phyloP scores from a whole-genome alignment of 1,284 basidiomycete species.

The Stereum hirsutum region DNA sequence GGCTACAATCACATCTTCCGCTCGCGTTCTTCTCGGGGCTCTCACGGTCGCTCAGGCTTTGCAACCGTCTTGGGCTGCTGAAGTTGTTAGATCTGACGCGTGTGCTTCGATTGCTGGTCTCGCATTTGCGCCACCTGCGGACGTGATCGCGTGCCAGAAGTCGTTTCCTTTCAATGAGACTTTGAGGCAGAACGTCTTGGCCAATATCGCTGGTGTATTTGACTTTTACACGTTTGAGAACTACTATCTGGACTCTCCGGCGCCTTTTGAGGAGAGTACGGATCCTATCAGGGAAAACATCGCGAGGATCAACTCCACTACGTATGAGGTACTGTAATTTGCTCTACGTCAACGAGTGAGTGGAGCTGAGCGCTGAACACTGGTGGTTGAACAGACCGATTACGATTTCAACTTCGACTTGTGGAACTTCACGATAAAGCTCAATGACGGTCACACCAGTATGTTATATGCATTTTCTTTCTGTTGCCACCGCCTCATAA shows the following conservation, averaged over 20 bases:
- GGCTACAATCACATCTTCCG: too few species aligned
- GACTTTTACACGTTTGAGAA: slow-evolving; percentile 62
- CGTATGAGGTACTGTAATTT: slow-evolving; percentile 34
- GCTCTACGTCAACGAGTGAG: too few species aligned
- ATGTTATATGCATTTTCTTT: slow-evolving; percentile 9
- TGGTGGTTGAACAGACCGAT: slow-evolving; percentile 15
- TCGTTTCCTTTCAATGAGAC: slow-evolving; percentile 59
- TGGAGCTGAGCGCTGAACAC: not conserved
- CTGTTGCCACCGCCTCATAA: not conserved
- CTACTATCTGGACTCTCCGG: slow-evolving; percentile 47
- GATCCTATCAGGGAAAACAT: slow-evolving; percentile 42
- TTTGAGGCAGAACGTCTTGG: slow-evolving; percentile 48
- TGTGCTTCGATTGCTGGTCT: slow-evolving; percentile 42
- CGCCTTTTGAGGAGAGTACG: slow-evolving; percentile 54
- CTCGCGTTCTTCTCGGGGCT: too few species aligned
- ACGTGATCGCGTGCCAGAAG: slow-evolving; percentile 49
- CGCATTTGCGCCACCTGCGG: slow-evolving; percentile 36
- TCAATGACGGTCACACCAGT: slow-evolving; percentile 67
- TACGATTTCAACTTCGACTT: slow-evolving; percentile 44
- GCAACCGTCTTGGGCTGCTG: too few species aligned
- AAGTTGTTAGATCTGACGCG: slow-evolving; percentile 33
- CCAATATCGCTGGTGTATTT: slow-evolving; percentile 43
- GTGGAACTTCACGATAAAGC: slow-evolving; percentile 43
- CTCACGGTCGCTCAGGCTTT: too few species aligned
- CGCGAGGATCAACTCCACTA: slow-evolving; percentile 35